Evolutionary conservation across 164 flowering plant species (phyloP).

Genomic region (Stephania cephalantha): DNA sequence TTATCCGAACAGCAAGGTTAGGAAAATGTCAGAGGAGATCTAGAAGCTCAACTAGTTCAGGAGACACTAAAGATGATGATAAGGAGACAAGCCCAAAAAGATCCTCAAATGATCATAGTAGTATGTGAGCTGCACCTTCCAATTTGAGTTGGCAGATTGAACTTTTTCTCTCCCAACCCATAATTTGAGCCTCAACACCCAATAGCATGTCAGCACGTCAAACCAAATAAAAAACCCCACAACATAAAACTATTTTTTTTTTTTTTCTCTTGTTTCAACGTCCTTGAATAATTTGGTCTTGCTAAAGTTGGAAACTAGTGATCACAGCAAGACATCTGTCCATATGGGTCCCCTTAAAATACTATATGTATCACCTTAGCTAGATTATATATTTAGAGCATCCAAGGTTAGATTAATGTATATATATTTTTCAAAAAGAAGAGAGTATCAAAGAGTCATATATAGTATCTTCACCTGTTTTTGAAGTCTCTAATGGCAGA

Average conservation of each 20-base stretch:
- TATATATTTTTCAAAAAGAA: background rate
- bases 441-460: background rate
- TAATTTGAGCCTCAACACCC: background rate
- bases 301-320: constrained; percentile 8
- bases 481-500: background rate
- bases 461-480: background rate
- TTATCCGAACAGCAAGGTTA: background rate
- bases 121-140: background rate
- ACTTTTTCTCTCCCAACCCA: background rate
- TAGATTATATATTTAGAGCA: background rate
- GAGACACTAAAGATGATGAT: background rate
- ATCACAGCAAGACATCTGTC: background rate
- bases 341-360: background rate
- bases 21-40: constrained; percentile 4
- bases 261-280: constrained; percentile 5
- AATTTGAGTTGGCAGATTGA: background rate
- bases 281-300: background rate
- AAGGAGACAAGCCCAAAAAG: constrained; percentile 1
- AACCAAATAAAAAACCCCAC: background rate
- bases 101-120: background rate
- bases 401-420: background rate
- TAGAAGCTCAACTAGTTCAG: background rate
- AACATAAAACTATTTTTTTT: background rate
- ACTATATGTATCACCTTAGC: background rate
- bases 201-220: constrained; percentile 1